Percentiles rank a stretch among this genome's conserved stretches.
Conservation (phyloP, 768 basidiomycete species). For the Neoboletus brunneissimus region DNA sequence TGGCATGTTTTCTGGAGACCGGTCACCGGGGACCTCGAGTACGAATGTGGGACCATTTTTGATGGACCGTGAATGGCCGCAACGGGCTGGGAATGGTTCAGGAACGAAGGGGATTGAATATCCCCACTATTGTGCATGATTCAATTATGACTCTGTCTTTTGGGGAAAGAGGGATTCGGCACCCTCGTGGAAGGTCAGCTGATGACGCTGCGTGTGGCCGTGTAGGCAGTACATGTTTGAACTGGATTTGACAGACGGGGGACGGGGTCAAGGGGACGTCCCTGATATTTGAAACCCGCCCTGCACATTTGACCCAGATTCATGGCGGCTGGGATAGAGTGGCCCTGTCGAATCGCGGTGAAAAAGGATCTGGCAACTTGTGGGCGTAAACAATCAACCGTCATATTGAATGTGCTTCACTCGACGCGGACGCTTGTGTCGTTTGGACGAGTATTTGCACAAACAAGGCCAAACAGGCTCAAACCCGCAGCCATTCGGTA, state of each 20-base stretch:
- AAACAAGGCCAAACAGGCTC: slow-evolving; percentile 12
- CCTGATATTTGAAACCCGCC: slow-evolving; percentile 16
- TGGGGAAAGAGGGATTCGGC: neutral
- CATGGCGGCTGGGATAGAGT: neutral
- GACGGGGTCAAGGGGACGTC: neutral
- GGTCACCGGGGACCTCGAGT: neutral
- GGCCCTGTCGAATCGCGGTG: neutral
- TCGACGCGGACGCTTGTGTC: too few species aligned
- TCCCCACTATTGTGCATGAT: neutral
- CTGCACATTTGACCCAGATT: slow-evolving; percentile 11
- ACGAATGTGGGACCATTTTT: neutral
- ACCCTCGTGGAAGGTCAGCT: slow-evolving; percentile 17
- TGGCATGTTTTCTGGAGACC: neutral
- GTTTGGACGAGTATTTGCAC: neutral
- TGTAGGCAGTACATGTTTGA: neutral
- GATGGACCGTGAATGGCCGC: neutral
- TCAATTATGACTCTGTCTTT: neutral
- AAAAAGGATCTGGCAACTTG: neutral
- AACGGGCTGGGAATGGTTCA: neutral
- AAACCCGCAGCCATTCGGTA: neutral
- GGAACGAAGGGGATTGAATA: neutral
- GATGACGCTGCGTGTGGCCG: neutral
- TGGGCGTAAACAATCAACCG: neutral
- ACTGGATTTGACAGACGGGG: neutral
- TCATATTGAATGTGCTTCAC: neutral